Percentiles rank a stretch among this genome's conserved stretches.
These are phyloP conservation scores for Salvia rosmarinus DNA, from an alignment of 257 asterid genomes.

Conservation along the genomic window DNA sequence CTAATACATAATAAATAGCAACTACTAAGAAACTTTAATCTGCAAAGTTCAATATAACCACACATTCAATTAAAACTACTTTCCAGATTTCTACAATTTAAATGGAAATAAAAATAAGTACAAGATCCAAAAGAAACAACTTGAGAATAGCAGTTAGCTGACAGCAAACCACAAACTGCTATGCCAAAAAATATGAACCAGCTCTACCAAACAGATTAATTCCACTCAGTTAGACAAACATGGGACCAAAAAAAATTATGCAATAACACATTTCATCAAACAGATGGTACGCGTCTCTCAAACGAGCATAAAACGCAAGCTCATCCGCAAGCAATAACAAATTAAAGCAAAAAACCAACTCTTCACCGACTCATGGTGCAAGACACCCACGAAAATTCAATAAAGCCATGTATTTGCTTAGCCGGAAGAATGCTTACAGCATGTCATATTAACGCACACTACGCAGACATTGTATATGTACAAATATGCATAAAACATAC, in stretches of 20 bases:
- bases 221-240: neutral
- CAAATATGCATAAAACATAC: neutral
- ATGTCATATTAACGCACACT: neutral
- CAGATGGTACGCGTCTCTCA: slow-evolving; percentile 20
- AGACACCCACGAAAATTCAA: neutral
- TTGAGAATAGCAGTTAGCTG: neutral
- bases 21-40: neutral
- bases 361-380: neutral
- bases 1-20: neutral
- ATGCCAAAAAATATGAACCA: neutral
- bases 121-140: neutral
- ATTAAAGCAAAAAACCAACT: neutral
- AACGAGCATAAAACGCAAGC: slow-evolving; percentile 20
- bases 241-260: neutral
- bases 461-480: neutral
- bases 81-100: neutral
- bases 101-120: neutral
- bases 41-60: neutral
- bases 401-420: no score
- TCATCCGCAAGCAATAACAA: slow-evolving; percentile 4
- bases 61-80: neutral
- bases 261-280: slow-evolving; percentile 31
- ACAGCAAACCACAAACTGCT: neutral
- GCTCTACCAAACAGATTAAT: neutral
- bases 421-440: slow-evolving; percentile 6